Evolutionary conservation across 2,329 filamentous ascomycete genomes (phyloP).

Genomic region (Trichoderma simmonsii): DNA sequence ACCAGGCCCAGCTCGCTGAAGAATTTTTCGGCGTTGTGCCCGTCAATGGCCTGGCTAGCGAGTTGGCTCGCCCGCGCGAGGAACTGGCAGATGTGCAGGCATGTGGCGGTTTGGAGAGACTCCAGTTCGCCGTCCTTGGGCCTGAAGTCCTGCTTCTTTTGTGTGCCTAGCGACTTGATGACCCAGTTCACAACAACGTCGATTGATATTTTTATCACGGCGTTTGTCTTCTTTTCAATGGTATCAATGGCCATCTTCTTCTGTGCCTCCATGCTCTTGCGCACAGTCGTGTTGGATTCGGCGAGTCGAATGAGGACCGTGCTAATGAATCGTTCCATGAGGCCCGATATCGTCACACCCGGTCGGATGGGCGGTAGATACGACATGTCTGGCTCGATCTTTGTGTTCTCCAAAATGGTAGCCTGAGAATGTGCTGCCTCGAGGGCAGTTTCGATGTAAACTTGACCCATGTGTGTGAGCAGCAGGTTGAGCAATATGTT

Average conservation of each 20-base stretch:
- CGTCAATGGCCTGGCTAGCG: slow-evolving; percentile 69
- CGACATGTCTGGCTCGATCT: slow-evolving; percentile 80
- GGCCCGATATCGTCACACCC: slow-evolving; percentile 82
- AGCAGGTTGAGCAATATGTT: slow-evolving; percentile 79
- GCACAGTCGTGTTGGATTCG: slow-evolving; percentile 83
- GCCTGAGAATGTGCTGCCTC: slow-evolving; percentile 72
- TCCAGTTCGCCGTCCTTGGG: slow-evolving; percentile 80
- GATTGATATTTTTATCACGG: slow-evolving; percentile 54
- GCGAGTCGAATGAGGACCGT: slow-evolving; percentile 89
- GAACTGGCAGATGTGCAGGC: slow-evolving; percentile 76
- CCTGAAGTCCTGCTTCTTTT: slow-evolving; percentile 87
- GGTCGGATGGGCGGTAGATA: slow-evolving; percentile 78
- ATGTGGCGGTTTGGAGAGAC: slow-evolving; percentile 81
- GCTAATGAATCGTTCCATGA: slow-evolving; percentile 89
- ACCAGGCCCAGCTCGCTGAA: slow-evolving; percentile 79
- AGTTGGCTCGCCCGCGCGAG: slow-evolving; percentile 64
- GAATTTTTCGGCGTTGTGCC: slow-evolving; percentile 78
- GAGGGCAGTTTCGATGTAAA: slow-evolving; percentile 66
- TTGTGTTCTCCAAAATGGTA: slow-evolving; percentile 71
- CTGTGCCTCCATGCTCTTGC: slow-evolving; percentile 83
- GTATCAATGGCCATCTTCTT: slow-evolving; percentile 68
- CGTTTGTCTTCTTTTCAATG: slow-evolving; percentile 79
- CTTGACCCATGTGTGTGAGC: slow-evolving; percentile 81
- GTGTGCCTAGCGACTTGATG: slow-evolving; percentile 65
- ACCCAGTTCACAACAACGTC: slow-evolving; percentile 75